phyloP scores from a whole-genome alignment of 2,329 filamentous ascomycete genomes.

The Keithomyces neogunnii region DNA sequence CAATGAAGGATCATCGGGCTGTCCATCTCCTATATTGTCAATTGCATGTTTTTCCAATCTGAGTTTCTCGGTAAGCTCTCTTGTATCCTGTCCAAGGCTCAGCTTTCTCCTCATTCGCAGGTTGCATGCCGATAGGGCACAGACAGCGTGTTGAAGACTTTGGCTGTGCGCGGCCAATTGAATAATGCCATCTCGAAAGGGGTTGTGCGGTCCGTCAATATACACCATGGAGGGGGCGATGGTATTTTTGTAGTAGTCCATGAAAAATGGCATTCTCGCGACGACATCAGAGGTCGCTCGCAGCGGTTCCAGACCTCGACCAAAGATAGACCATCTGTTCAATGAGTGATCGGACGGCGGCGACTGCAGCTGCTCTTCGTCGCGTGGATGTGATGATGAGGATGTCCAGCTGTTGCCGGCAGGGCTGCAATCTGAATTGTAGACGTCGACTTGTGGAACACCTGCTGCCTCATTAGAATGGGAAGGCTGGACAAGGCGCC shows the following conservation, averaged over 20 bases:
- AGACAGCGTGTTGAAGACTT: conserved; percentile 86
- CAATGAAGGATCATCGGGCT: conserved; percentile 54
- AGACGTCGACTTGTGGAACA: conserved; percentile 44
- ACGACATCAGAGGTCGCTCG: conserved; percentile 56
- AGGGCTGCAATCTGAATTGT: conserved; percentile 41
- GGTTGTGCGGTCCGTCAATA: conserved; percentile 78
- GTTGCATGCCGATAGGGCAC: conserved; percentile 82
- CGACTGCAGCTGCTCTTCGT: conserved; percentile 35
- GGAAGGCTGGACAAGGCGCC: conserved; percentile 24
- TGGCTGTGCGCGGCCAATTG: conserved; percentile 68
- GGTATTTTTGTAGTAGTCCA: conserved; percentile 89
- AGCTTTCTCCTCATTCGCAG: conserved; percentile 73
- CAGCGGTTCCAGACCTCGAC: conserved; percentile 35
- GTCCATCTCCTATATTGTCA: conserved; percentile 36
- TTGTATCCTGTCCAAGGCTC: conserved; percentile 49
- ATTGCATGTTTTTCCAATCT: conserved; percentile 36
- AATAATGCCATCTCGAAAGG: conserved; percentile 76
- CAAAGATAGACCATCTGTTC: conserved; percentile 36
- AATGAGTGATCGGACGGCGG: conserved; percentile 35
- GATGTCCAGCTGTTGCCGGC: conserved; percentile 39
- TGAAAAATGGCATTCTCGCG: conserved; percentile 75
- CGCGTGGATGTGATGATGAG: conserved; percentile 25
- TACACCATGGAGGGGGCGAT: conserved; percentile 89
- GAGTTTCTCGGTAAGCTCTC: conserved; percentile 39
- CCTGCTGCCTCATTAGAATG: conserved; percentile 32